phyloP scores from a whole-genome alignment of 257 asterid species.

The Cruciata laevipes region DNA sequence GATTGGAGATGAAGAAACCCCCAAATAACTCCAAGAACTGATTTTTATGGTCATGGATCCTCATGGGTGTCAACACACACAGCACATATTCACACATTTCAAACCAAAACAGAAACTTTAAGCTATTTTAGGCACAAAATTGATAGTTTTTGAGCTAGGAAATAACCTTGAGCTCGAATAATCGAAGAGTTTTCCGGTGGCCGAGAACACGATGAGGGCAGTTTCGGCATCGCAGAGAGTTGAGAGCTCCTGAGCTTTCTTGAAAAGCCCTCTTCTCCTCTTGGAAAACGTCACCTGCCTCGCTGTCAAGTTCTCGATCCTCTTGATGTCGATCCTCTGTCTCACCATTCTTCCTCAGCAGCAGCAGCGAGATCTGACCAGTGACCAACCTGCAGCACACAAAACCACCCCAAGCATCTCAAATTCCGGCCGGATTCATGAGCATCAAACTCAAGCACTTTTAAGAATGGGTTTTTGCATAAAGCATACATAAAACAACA shows the following conservation, averaged over 20 bases:
- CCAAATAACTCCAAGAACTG: background rate
- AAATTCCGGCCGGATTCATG: too few relatives aligned
- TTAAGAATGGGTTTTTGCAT: background rate
- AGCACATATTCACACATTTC: background rate
- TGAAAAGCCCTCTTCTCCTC: constrained; percentile 86
- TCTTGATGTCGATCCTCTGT: constrained; percentile 71
- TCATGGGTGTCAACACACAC: too few relatives aligned
- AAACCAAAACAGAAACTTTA: background rate
- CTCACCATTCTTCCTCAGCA: constrained; percentile 49
- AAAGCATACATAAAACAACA: background rate
- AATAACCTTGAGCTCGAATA: constrained; percentile 59
- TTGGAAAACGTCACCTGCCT: constrained; percentile 79
- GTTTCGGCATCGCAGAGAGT: constrained; percentile 78
- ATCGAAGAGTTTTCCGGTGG: constrained; percentile 67
- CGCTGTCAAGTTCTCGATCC: constrained; percentile 65
- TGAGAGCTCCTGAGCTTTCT: constrained; percentile 74
- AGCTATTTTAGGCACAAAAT: too few relatives aligned
- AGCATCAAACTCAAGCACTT: background rate
- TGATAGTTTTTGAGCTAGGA: too few relatives aligned
- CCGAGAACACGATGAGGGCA: constrained; percentile 77
- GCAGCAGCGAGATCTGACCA: background rate
- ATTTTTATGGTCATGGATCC: too few relatives aligned
- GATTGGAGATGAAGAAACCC: background rate
- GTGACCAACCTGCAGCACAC: background rate
- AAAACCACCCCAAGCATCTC: too few relatives aligned